Base-by-base conservation (phyloP, 164 flowering plant genomes). In the Macadamia integrifolia region DNA sequence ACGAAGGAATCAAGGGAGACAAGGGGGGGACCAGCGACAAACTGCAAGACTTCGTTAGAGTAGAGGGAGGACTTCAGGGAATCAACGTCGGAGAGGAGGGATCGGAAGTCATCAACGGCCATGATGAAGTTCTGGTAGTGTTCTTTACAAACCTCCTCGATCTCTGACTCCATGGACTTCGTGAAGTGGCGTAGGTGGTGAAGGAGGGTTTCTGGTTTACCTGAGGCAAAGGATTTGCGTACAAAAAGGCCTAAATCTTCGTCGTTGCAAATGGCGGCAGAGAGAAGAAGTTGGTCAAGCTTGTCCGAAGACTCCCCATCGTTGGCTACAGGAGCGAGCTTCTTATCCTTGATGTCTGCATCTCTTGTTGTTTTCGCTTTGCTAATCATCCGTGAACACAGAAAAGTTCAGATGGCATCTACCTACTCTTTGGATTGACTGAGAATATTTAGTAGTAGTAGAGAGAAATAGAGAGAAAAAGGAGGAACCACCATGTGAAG, bases 61-160 rank as follows among this genome's bases (percentile, higher is more conserved):
- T 81, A 88, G 64, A 95, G 87, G 0, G 98, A 66, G 6, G 97
- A 87, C 65, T 95, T 92, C 71, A 95, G 89, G 1, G 89, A 80
- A n/a, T 91, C 96, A 62, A 87, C 98, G 69, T 91, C 98, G 78
- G 96, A 88, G 70, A 92, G 89, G 29, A 95, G 90, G 14, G 97
- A 88, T 67, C 90, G 86, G 72, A 95, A 92, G 67, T 95, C 97
- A 60, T 95, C 99, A 50, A 95, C 98, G 71, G 99, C 99, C 46
- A 78, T 67, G 79, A 92, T 91, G 84, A 95, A 95, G 75, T 95
- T 97, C 70, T 92, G 91, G 75, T 89, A 92, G 76, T 92, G 96
- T 62, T 90, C 91, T 59, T 83, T 88, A 74, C 98, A 95, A 28
- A 92, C 93, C 14, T 89, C 95, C 65, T 95, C 98, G 84, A 95